Base-by-base conservation (phyloP, 495 filamentous ascomycete species). In the Trichoderma reesei region DNA sequence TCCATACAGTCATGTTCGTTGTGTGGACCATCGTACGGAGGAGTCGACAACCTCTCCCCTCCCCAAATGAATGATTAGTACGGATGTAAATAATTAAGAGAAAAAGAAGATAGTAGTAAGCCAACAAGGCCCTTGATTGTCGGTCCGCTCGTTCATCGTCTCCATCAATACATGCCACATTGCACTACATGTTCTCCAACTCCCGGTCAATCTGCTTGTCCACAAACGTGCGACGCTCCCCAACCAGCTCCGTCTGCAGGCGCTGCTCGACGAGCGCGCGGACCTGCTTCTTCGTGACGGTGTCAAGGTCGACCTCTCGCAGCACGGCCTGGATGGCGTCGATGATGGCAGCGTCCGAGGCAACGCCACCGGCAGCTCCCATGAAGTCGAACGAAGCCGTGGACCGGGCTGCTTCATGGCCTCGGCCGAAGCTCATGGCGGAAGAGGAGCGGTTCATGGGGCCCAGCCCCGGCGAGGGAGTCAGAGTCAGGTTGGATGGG, bases 271-370 rank as follows among this genome's bases (percentile, higher is more conserved):
- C 91, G 60, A 97, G 81, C 13, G 89, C 92, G 60, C 90, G 83
- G 63, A 94, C 90, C 81, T 98, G 94, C 78, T 98, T 98, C 85
- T 98, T 98, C 18, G 94, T 98, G 39, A 98, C 91, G 16, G 81
- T 92, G 73, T 98, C 94, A 26, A 98, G 76, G 76, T 98, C 92
- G 3, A 96, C 92, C 70, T 96, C 93, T n/a, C 82, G 76, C 65
- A 98, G 78, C 70, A 91, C 91, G 60, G 78, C 74, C 68, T 90
- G 88, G 65, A 98, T 90, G 11, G 89, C 88, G 62, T 96, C 90
- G 48, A 89, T 79, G 64, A 98, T 97, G 65, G 75, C 76, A 62
- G 89, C 86, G 68, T 87, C 84, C 18, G 51, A 56, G 33, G 51
- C 18, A 63, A 90, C 88, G 4, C 90, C 89, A 0, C 90, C 91